Evolutionary conservation across 257 asterid genomes (phyloP).

Genomic region (Coffea canephora): DNA sequence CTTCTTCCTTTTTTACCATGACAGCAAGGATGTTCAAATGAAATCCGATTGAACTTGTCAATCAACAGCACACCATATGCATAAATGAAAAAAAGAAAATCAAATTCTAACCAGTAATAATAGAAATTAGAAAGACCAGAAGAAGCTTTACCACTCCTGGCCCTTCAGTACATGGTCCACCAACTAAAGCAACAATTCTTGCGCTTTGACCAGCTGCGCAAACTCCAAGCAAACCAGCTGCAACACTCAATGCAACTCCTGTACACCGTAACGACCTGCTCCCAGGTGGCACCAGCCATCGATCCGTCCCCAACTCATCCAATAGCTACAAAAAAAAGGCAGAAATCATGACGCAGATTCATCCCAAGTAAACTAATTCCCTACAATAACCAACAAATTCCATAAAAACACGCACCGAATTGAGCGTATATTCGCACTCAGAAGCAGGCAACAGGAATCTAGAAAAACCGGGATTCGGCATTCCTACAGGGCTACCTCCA

Average conservation of each 20-base stretch:
- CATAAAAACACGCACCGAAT: conserved; percentile 46
- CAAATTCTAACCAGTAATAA: not conserved
- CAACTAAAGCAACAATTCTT: conserved; percentile 81
- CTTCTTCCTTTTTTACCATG: not conserved
- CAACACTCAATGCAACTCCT: conserved; percentile 92
- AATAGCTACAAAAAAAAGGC: conserved; percentile 51
- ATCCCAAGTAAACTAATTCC: not conserved
- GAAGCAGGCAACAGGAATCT: conserved; percentile 87
- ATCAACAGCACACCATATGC: not conserved
- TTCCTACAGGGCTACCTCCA: conserved; percentile 53
- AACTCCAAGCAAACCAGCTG: conserved; percentile 87
- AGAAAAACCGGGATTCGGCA: conserved; percentile 51
- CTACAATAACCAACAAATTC: not conserved
- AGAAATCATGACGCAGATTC: not conserved
- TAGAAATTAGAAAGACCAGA: conserved; percentile 12
- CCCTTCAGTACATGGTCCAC: conserved; percentile 99
- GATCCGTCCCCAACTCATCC: conserved; percentile 88
- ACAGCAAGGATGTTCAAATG: not conserved
- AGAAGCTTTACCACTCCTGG: conserved; percentile 84
- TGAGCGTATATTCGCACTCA: conserved; percentile 76
- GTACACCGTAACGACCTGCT: conserved; percentile 83
- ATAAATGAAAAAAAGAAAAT: not conserved
- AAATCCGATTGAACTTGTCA: not conserved
- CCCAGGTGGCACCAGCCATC: conserved; percentile 82
- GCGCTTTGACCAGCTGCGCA: conserved; percentile 82